Evolutionary conservation across 2,329 filamentous ascomycete species (phyloP), one percentile per base, ranked within the genome.

Genomic region (Didymella glomerata): DNA sequence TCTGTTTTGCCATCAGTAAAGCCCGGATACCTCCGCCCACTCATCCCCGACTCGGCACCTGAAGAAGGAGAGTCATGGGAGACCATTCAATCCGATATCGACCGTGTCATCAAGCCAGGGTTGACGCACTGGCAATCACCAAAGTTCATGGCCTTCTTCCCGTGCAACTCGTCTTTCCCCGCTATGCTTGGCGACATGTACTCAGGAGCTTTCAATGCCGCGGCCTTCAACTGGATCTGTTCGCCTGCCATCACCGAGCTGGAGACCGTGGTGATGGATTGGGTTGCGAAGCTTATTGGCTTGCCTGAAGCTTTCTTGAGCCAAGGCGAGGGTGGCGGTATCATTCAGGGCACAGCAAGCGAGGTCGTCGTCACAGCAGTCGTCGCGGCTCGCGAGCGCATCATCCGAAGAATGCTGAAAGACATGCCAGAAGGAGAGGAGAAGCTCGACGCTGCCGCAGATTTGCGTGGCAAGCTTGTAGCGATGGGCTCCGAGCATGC

Each of bases 141-240:
- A 30, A 93, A 94, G 73, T 98, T 97, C 83, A 92, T 97, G 86
- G 94, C 94, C 44, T 98, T 96, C 83, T 98, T 95, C 79, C 91
- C 94, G 1, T 92, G 92, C 48, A 88, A 87, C 24, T 88, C 89
- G 52, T 91, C 90, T 34, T 97, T 90, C 74, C 93, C 94, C 0
- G 86, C 88, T 27, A 94, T 97, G 76, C 84, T 98, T 11, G 94
- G 92, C 20, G 94, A 98, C 79, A 88, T 98, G 81, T 98, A 97
- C 82, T 92, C 88, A 42, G 89, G 91, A 5, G 90, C 92, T 7
- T 93, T 97, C 79, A 95, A 88, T 13, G 91, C 91, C 16, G 92
- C 94, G 1, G 92, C 92, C 38, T 98, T 98, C 83, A 98, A 98
- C 79, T 98, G 94, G 94, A 88, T 97, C 64, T 97, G 94, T 79